Base-by-base conservation (phyloP, 2,329 filamentous ascomycete genomes). In the Fusarium algeriense region DNA sequence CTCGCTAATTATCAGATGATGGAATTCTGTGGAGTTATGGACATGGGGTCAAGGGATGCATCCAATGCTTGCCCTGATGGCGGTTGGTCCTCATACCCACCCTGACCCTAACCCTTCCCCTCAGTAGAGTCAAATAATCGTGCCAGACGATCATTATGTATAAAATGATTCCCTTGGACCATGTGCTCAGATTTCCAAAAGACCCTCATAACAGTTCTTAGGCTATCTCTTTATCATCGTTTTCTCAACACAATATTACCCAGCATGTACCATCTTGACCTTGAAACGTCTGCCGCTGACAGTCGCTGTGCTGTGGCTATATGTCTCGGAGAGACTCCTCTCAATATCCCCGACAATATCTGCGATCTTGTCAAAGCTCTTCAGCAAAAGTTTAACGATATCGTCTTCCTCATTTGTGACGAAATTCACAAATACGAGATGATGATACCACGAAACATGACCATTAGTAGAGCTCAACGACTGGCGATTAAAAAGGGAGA, bases 361-460 rank as follows among this genome's bases (percentile, higher is more conserved):
- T 43, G 8, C 8, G 38, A 60, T n/a, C 56, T 60, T 8, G 10
- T 43, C 14, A 35, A 15, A 3, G 8, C 17, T 15, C 37, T 60
- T 1, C 37, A 44, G 11, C 4, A 43, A 17, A 55, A 12, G 14
- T 60, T 55, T 11, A 43, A 12, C 20, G 23, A 44, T 4, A 37
- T 60, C 3, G 30, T 20, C 30, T 60, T 60, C 48, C 48, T 60
- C 1, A 37, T 55, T 7, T 60, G 48, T 10, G 48, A 60, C 12
- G 48, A 60, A 3, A 60, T 60, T 3, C 56, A 60, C 37, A 60
- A 60, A 9, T 60, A 60, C 20, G 56, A 60, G 19, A 30, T 55
- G 48, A 60, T 60, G 56, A 60, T 60, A 34, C 56, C 56, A 2
- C 34, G 45, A 15, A 60, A 15, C 2, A 55, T 60, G 48, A 55